Conservation (phyloP, 192 early-diverging fungal genomes). For the Entomortierella parvispora region DNA sequence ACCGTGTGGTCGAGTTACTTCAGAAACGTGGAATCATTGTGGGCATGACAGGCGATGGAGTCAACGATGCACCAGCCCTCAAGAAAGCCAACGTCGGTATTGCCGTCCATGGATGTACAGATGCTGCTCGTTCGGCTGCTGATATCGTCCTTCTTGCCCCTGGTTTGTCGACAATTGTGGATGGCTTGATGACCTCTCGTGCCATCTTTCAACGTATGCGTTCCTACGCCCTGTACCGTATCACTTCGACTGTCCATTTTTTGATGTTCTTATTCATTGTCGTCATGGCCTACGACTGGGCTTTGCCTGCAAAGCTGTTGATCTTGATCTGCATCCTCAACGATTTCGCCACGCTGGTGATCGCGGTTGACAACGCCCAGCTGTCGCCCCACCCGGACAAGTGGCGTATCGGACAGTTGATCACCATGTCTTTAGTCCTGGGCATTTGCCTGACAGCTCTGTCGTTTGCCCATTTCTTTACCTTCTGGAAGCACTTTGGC, state of each 20-base stretch:
- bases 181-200: constrained; percentile 59
- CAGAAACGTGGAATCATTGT: constrained; percentile 82
- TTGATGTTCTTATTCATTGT: constrained; percentile 89
- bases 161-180: constrained; percentile 84
- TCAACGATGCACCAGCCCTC: constrained; percentile 94
- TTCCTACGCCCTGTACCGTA: constrained; percentile 83
- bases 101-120: constrained; percentile 91
- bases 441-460: constrained; percentile 72
- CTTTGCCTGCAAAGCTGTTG: constrained; percentile 74
- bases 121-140: constrained; percentile 90
- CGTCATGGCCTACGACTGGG: constrained; percentile 75
- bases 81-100: constrained; percentile 76
- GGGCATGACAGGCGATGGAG: constrained; percentile 95
- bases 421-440: constrained; percentile 74
- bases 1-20: constrained; percentile 59
- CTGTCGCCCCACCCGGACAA: constrained; percentile 85
- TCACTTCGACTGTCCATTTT: constrained; percentile 89
- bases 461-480: constrained; percentile 78
- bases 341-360: constrained; percentile 81
- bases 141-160: constrained; percentile 90
- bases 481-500: constrained; percentile 68
- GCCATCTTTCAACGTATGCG: constrained; percentile 89
- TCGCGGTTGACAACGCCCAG: constrained; percentile 83
- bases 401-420: constrained; percentile 84
- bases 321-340: constrained; percentile 85